These are phyloP conservation scores for Solanum pimpinellifolium DNA, from an alignment of 257 asterid species.

Conservation along the genomic window DNA sequence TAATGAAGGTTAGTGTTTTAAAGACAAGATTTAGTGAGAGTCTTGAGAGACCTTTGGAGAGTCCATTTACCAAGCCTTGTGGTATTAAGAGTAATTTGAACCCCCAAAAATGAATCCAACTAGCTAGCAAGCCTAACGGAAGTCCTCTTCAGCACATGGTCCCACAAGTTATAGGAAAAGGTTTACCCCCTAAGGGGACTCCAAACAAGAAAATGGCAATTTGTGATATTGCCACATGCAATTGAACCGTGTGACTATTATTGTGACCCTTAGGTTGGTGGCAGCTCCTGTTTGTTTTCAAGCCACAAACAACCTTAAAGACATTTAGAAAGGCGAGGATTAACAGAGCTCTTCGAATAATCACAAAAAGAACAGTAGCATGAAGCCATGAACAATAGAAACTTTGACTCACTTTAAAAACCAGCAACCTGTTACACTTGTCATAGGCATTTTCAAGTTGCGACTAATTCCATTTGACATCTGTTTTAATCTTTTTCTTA, in stretches of 20 bases:
- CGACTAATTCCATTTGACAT: not conserved
- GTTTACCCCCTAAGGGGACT: not conserved
- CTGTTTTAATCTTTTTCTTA: not conserved
- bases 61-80: not conserved
- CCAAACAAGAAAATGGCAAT: not conserved
- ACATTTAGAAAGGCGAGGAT: not conserved
- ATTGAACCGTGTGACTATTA: not conserved
- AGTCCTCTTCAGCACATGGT: not conserved
- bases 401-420: not conserved
- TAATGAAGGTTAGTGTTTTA: not conserved
- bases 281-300: not conserved
- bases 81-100: not conserved
- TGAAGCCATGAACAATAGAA: not conserved
- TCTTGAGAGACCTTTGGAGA: not conserved
- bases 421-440: not conserved
- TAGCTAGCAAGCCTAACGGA: not conserved
- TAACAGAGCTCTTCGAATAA: not conserved
- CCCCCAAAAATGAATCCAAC: not conserved
- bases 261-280: not conserved
- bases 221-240: not conserved
- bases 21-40: not conserved
- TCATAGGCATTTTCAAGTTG: not conserved
- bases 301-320: not conserved
- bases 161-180: not conserved
- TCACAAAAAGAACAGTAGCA: not conserved